Evolutionary conservation across 2,329 filamentous ascomycete species (phyloP).

Genomic region (Pseudonectria buxi): DNA sequence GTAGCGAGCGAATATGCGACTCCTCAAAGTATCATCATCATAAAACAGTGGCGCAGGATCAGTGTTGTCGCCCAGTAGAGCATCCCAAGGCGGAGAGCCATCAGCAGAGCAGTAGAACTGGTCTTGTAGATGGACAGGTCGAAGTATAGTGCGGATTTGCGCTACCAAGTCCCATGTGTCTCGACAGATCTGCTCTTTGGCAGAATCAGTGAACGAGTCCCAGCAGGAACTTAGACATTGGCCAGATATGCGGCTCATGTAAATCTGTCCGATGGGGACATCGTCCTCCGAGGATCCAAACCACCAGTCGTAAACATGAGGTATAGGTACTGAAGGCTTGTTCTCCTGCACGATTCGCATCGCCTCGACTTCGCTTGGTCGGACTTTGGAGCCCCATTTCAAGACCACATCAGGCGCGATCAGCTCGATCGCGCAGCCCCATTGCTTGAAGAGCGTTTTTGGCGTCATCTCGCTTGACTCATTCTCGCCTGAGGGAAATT

Average conservation of each 20-base stretch:
- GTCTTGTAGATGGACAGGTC: conserved; percentile 4
- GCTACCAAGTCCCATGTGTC: conserved; percentile 8
- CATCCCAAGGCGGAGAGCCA: conserved; percentile 6
- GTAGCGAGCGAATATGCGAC: conserved; percentile 7
- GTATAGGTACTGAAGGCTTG: conserved; percentile 4
- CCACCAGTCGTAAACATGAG: conserved; percentile 2
- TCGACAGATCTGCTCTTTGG: conserved; percentile 8
- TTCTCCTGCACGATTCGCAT: conserved; percentile 7
- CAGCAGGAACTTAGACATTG: conserved; percentile 4
- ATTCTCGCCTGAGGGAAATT: no score
- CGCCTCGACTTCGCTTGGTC: conserved; percentile 7
- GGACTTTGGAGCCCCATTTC: conserved; percentile 8
- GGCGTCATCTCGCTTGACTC: conserved; percentile 1
- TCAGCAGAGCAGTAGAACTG: conserved; percentile 8
- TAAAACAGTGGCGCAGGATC: conserved; percentile 4
- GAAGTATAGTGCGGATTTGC: conserved; percentile 5
- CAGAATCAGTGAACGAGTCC: conserved; percentile 5
- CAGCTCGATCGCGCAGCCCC: conserved; percentile 2
- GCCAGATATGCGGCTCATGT: conserved; percentile 5
- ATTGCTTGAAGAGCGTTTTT: conserved; percentile 1
- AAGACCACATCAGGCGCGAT: conserved; percentile 5
- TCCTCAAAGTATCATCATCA: conserved; percentile 7
- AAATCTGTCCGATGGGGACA: conserved; percentile 3
- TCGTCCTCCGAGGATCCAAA: conserved; percentile 1
- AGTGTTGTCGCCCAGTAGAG: conserved; percentile 3